These are phyloP conservation scores for Daldinia childiae DNA, from an alignment of 495 filamentous ascomycete genomes.

Conservation along the genomic window DNA sequence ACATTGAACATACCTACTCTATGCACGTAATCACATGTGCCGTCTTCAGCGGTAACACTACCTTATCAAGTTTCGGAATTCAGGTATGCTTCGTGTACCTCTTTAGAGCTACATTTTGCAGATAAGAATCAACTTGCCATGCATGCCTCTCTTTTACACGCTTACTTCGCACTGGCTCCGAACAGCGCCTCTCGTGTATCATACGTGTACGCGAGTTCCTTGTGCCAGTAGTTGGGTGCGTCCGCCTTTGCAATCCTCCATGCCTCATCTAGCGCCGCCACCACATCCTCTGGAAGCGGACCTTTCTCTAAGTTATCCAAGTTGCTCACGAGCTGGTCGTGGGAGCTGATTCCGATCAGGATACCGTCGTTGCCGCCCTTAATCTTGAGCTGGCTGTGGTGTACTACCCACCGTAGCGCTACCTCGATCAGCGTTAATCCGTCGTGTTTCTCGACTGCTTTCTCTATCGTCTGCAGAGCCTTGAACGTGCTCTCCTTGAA, in stretches of 20 bases:
- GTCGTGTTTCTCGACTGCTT: conserved; percentile 72
- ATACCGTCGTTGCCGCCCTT: conserved; percentile 81
- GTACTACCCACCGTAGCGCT: conserved; percentile 80
- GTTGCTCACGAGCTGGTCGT: conserved; percentile 78
- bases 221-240: conserved; percentile 79
- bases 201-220: conserved; percentile 78
- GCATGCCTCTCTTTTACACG: neutral
- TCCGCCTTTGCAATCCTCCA: conserved; percentile 73
- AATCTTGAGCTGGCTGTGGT: conserved; percentile 83
- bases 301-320: conserved; percentile 84
- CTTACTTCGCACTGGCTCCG: conserved; percentile 49
- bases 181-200: conserved; percentile 75
- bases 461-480: conserved; percentile 77
- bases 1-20: neutral
- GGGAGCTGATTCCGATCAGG: conserved; percentile 79
- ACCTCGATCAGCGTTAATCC: conserved; percentile 83
- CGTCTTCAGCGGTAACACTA: neutral
- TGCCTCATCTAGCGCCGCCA: conserved; percentile 81
- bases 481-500: conserved; percentile 82
- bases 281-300: conserved; percentile 84
- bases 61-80: conserved; percentile 2
- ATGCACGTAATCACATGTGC: neutral
- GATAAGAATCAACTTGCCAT: neutral
- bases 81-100: neutral
- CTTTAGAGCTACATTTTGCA: neutral